These are phyloP conservation scores for Xylaria venustula DNA, from an alignment of 495 filamentous ascomycete species.

Conservation along the genomic window DNA sequence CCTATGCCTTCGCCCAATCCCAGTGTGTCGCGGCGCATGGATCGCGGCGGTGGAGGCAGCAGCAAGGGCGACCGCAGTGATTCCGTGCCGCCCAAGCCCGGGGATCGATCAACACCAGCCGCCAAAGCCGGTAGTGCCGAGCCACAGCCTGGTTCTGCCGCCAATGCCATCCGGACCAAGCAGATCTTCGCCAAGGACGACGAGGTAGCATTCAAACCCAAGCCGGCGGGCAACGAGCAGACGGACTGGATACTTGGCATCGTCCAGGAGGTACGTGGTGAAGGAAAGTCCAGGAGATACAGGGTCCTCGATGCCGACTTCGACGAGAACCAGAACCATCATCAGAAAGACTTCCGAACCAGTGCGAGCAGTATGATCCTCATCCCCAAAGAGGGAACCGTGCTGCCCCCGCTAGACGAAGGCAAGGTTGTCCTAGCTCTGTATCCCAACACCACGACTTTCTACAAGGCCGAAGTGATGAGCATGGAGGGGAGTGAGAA, in stretches of 20 bases:
- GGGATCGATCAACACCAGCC: slow-evolving; percentile 43
- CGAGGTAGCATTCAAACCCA: slow-evolving; percentile 85
- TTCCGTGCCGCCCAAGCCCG: slow-evolving; percentile 43
- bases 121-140: slow-evolving; percentile 45
- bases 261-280: slow-evolving; percentile 78
- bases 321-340: slow-evolving; percentile 73
- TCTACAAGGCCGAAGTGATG: slow-evolving; percentile 95
- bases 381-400: slow-evolving; percentile 61
- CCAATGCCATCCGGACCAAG: slow-evolving; percentile 41
- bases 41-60: slow-evolving; percentile 4
- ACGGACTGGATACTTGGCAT: slow-evolving; percentile 89
- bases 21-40: slow-evolving; percentile 38
- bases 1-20: slow-evolving; percentile 62
- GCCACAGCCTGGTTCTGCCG: slow-evolving; percentile 34
- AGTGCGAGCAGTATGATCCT: slow-evolving; percentile 79
- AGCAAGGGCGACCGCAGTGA: slow-evolving; percentile 46
- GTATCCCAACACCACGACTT: slow-evolving; percentile 92
- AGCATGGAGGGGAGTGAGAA: slow-evolving; percentile 55
- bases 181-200: slow-evolving; percentile 64
- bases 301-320: slow-evolving; percentile 93
- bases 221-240: slow-evolving; percentile 62
- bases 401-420: slow-evolving; percentile 66
- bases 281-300: slow-evolving; percentile 86
- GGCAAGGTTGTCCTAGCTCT: slow-evolving; percentile 80
- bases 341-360: slow-evolving; percentile 73